Evolutionary conservation across 1,284 basidiomycete species (phyloP), one percentile per base, ranked within the genome.

Genomic region (Leccinum variabile): DNA sequence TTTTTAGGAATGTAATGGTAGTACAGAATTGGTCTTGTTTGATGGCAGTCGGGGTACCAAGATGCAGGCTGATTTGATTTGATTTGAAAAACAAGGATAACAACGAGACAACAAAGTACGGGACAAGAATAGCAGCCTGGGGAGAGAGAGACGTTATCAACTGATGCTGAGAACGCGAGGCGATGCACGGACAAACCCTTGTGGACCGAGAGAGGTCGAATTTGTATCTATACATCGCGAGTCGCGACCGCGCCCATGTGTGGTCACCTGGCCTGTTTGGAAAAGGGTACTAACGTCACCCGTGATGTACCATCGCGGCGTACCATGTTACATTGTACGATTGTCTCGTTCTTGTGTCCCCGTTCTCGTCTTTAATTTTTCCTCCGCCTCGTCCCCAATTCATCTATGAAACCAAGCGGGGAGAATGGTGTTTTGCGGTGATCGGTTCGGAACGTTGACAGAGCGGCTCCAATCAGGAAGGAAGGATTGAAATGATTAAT

Each of bases 21-120:
- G 13, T 28, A 33, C 59, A 53, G 22, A 52, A 50, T 61, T 50
- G 16, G 59, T 49, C 30, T 49, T 59, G 59, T 59, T 61, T 59
- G 59, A 59, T 59, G 28, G 37, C 18, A 22, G 44, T 46, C 11
- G 11, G 44, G 10, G 13, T 46, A 22, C 44, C 22, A 9, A 57
- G 22, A 14, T 28, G 49, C 35, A 50, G 49, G 49, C 25, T 30
- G 50, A 52, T 52, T 52, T 52, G 13, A 28, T 46, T 25, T 49
- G 13, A 49, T 49, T 25, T 49, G 28, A 46, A 28, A 28, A 59
- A 58, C n/a, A 59, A 22, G 18, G 44, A 30, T 9, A 37, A 28
- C 18, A 32, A 54, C 52, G 3, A 18, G 14, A 33, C 52, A 52
- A 52, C 28, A 52, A 52, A 16, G 50, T 28, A 14, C 25, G 25